A percentile compares a stretch with the other conserved stretches of the same genome.
Evolutionary conservation across 129 eudicot genomes (phyloP).

Genomic region (Gnaphalium uliginosum): DNA sequence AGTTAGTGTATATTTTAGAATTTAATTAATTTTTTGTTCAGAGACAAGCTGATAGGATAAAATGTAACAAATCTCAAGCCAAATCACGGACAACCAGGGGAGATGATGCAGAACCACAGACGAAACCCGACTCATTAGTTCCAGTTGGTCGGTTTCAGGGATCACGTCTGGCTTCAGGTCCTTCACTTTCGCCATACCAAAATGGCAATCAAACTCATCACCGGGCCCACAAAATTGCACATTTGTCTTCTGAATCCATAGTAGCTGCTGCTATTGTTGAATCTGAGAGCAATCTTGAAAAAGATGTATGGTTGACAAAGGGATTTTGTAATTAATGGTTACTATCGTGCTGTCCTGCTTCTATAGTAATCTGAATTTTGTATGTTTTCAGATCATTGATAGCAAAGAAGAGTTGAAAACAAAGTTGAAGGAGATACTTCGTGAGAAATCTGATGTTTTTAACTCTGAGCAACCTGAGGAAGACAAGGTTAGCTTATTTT

Average conservation of each 20-base stretch:
- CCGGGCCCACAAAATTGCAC: conserved; percentile 54
- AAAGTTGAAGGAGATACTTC: conserved; percentile 61
- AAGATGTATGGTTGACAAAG: conserved; percentile 42
- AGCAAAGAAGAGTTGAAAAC: conserved; percentile 70
- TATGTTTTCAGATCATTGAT: conserved; percentile 41
- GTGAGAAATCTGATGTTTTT: conserved; percentile 66
- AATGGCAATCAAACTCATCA: conserved; percentile 12
- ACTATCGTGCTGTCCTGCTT: background rate
- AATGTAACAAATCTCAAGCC: conserved; percentile 58
- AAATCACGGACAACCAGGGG: conserved; percentile 53
- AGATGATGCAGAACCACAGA: conserved; percentile 64
- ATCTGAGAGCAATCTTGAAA: conserved; percentile 70
- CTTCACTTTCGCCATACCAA: conserved; percentile 62
- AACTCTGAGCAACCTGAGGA: conserved; percentile 56
- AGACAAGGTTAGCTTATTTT: conserved; percentile 54
- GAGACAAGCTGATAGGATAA: conserved; percentile 74
- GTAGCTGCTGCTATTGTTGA: conserved; percentile 81
- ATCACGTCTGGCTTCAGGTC: conserved; percentile 84
- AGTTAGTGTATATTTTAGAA: background rate
- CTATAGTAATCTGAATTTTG: background rate
- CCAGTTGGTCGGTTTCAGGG: conserved; percentile 76
- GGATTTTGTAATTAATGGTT: background rate
- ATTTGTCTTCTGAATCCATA: conserved; percentile 49
- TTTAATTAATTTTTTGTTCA: conserved; percentile 19
- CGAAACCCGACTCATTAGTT: conserved; percentile 57